Conservation (phyloP, 768 basidiomycete genomes). For the Pleurotus sapidus region DNA sequence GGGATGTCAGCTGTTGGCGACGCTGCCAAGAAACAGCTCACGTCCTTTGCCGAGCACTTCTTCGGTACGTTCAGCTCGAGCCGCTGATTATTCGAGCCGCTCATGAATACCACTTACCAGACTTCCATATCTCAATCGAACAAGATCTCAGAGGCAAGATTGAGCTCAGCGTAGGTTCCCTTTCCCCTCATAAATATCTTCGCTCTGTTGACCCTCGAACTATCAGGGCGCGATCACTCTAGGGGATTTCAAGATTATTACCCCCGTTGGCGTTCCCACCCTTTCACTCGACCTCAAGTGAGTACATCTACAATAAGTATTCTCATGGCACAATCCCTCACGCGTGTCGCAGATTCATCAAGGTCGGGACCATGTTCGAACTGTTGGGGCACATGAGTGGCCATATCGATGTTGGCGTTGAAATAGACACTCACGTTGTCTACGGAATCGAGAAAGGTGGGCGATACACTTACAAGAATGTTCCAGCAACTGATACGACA, state of each 20-base stretch:
- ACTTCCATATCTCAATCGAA: neutral
- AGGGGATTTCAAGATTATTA: neutral
- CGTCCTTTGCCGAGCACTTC: neutral
- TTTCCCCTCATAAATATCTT: neutral
- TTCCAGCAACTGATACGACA: neutral
- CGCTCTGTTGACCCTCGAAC: neutral
- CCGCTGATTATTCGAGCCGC: neutral
- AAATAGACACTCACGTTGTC: neutral
- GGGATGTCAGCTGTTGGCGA: neutral
- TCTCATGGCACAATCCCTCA: too few relatives aligned
- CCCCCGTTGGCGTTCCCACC: neutral
- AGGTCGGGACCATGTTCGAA: constrained; percentile 2
- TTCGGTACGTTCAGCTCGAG: neutral
- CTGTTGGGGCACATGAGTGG: neutral
- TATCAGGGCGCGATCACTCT: neutral
- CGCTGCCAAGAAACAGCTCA: neutral
- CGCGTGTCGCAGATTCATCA: neutral
- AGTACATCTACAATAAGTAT: neutral
- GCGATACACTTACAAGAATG: neutral
- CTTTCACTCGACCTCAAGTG: constrained; percentile 1
- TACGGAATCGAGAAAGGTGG: constrained; percentile 3
- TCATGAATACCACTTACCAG: neutral
- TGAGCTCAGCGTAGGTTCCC: neutral
- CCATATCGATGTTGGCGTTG: neutral
- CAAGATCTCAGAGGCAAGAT: neutral